These are phyloP conservation scores for Chaetomiaceae sp. DNA, from an alignment of 2,329 filamentous ascomycete genomes.

Conservation along the genomic window DNA sequence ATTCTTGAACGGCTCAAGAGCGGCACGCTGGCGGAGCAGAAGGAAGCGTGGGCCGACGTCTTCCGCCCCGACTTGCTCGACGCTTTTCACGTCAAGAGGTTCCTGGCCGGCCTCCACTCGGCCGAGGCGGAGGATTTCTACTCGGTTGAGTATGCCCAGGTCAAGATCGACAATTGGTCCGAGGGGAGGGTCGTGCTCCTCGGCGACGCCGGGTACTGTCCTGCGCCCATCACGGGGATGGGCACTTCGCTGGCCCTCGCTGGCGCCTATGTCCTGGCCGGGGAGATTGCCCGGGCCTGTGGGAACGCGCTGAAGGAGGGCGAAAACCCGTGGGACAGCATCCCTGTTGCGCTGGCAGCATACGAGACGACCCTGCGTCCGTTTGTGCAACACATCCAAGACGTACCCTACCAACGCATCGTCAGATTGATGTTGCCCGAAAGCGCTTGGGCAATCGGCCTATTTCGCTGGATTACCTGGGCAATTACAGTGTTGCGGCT, in stretches of 20 bases:
- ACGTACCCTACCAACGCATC: conserved; percentile 18
- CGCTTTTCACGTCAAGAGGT: conserved; percentile 41
- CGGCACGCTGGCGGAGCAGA: conserved; percentile 35
- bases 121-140: conserved; percentile 43
- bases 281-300: conserved; percentile 35
- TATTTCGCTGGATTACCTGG: conserved; percentile 4
- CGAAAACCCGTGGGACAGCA: conserved; percentile 21
- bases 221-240: conserved; percentile 45
- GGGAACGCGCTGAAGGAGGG: conserved; percentile 8
- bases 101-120: conserved; percentile 34
- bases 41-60: conserved; percentile 35
- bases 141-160: conserved; percentile 39
- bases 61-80: conserved; percentile 36
- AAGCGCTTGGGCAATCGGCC: neutral
- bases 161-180: conserved; percentile 42
- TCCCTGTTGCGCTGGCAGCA: conserved; percentile 33
- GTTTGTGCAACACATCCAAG: conserved; percentile 40
- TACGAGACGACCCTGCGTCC: conserved; percentile 44
- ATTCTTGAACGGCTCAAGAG: conserved; percentile 28
- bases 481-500: neutral
- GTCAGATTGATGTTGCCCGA: neutral
- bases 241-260: conserved; percentile 46
- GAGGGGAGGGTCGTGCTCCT: conserved; percentile 42
- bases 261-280: conserved; percentile 53
- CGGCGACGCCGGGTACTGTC: conserved; percentile 51